Conservation (phyloP, 2,329 filamentous ascomycete species). For the Colletotrichum coccodes region DNA sequence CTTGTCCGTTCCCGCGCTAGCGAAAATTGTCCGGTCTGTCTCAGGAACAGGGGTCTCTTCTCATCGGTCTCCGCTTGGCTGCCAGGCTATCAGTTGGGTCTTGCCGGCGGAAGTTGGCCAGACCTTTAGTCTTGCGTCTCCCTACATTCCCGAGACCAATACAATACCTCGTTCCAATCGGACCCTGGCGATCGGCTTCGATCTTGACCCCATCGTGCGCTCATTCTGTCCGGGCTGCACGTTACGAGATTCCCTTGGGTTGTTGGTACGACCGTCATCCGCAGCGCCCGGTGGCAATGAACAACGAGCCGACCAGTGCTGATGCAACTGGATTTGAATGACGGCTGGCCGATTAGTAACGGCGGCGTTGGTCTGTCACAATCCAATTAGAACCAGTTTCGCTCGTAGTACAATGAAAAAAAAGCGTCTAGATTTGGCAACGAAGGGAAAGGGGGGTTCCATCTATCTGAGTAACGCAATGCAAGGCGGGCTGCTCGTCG, state of each 20-base stretch:
- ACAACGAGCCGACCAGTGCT: not conserved
- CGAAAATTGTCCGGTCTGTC: slow-evolving; percentile 15
- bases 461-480: slow-evolving; percentile 32
- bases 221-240: slow-evolving; percentile 16
- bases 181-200: slow-evolving; percentile 16
- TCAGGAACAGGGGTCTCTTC: slow-evolving; percentile 21
- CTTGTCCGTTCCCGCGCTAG: slow-evolving; percentile 12
- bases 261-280: slow-evolving; percentile 3
- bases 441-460: slow-evolving; percentile 9
- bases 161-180: slow-evolving; percentile 11
- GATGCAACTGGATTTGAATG: not conserved
- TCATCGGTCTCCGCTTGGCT: not conserved
- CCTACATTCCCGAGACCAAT: not conserved
- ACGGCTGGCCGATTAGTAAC: slow-evolving; percentile 31
- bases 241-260: not conserved
- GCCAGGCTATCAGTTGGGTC: not conserved
- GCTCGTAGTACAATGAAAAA: slow-evolving; percentile 39
- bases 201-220: slow-evolving; percentile 5
- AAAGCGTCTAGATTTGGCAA: slow-evolving; percentile 34
- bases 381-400: slow-evolving; percentile 51
- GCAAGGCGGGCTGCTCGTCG: slow-evolving; percentile 8
- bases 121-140: not conserved
- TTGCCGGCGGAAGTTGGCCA: not conserved
- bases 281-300: not conserved
- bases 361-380: slow-evolving; percentile 55